Evolutionary conservation across 2,329 filamentous ascomycete species (phyloP).

Genomic region (Nectriaceae sp.): DNA sequence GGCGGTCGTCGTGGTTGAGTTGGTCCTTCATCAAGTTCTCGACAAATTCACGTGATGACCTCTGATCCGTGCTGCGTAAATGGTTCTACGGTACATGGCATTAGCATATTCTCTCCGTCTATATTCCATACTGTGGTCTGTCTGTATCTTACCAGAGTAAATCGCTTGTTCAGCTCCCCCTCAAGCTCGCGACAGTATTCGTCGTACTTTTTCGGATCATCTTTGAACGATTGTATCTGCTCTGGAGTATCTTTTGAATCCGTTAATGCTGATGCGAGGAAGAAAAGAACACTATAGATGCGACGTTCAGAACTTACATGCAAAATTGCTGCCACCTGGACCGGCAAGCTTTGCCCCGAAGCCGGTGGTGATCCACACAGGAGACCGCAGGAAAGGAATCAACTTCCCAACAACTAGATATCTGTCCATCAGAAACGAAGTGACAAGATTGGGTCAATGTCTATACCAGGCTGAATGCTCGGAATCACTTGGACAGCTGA

Average conservation of each 20-base stretch:
- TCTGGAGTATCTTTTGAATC: not conserved
- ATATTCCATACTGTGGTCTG: not conserved
- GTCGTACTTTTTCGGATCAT: constrained; percentile 47
- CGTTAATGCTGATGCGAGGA: too few species aligned
- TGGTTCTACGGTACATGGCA: not conserved
- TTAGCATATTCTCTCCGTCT: not conserved
- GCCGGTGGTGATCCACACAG: constrained; percentile 38
- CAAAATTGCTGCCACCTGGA: constrained; percentile 13
- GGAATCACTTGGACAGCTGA: constrained; percentile 57
- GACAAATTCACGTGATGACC: not conserved
- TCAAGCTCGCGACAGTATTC: constrained; percentile 13
- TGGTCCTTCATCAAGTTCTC: not conserved
- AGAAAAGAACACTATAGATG: too few species aligned
- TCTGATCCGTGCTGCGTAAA: not conserved
- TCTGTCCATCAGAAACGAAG: not conserved
- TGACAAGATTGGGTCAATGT: not conserved
- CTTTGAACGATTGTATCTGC: constrained; percentile 50
- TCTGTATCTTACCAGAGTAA: not conserved
- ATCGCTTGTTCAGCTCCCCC: constrained; percentile 4
- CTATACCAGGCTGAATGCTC: constrained; percentile 33
- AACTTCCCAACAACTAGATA: constrained; percentile 29
- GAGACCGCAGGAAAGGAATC: constrained; percentile 40
- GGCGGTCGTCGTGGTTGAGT: constrained; percentile 38
- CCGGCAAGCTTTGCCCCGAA: constrained; percentile 12
- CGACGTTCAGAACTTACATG: not conserved